Base-by-base conservation (phyloP, 441 rosid species). In the Geranium incanum region DNA sequence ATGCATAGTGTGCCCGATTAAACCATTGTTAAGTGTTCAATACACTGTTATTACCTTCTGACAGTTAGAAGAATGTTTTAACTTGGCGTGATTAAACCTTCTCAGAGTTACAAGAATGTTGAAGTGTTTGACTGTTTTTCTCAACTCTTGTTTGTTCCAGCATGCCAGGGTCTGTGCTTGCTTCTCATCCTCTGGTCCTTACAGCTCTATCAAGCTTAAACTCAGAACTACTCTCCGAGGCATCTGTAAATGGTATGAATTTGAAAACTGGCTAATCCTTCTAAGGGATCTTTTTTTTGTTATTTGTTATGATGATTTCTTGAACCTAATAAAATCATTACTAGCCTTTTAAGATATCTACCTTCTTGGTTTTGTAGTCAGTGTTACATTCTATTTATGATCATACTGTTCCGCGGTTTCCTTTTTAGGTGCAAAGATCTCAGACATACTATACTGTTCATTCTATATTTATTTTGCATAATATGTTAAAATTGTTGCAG, bases 141-240 rank as follows among this genome's bases (percentile, higher is more conserved):
- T 65, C 72, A 75, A 59, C 76, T 70, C 68, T 68, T 78, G 19
- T 81, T 78, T 79, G 73, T 84, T 86, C 83, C 92, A 93, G 99
- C 84, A 84, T 90, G 60, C 85, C 94, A 78, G 99, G 96, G 38
- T 86, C 90, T 74, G 75, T 83, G 70, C 97, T 95, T 82, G 93
- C 98, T n/a, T 83, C 87, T 83, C 97, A 95, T 69, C 97, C 98
- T 18, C 80, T 93, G 87, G 94, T 93, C 75, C 86, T 80, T 75
- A 81, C 97, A 65, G 97, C 99, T 78, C 91, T 95, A 68, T 84
- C 99, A 77, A 88, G 97, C 82, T 86, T 95, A 84, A 89, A 83
- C 77, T 81, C 96, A 69, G 97, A 93, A 76, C 80, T 89, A 68
- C 93, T 91, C 64, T 91, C 98, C 6, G 99, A 93, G 89, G 99